These are phyloP conservation scores for Picea glauca DNA, from an alignment of 75 land plant species.

Conservation along the genomic window DNA sequence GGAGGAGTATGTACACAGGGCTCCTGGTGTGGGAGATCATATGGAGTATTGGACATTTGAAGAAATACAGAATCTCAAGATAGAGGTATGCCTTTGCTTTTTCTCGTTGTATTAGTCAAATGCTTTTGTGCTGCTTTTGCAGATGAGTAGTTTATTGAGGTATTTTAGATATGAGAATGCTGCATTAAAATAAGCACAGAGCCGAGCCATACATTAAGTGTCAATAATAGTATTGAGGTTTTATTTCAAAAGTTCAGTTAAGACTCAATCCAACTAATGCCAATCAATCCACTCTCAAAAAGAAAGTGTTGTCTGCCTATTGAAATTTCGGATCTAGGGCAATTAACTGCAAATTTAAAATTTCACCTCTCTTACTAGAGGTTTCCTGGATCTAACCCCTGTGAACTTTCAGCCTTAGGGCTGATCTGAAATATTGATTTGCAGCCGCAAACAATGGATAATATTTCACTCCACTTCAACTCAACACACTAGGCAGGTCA, in stretches of 20 bases:
- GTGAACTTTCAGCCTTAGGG: too few species aligned
- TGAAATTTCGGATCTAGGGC: background rate
- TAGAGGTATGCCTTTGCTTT: conserved; percentile 63
- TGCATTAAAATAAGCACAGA: background rate
- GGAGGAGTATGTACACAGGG: conserved; percentile 98
- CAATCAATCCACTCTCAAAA: background rate
- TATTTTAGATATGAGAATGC: background rate
- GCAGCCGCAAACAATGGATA: too few species aligned
- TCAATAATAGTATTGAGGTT: background rate
- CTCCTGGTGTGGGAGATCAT: conserved; percentile 94
- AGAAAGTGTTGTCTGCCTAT: background rate
- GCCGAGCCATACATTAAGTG: background rate
- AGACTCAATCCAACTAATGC: background rate
- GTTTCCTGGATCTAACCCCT: too few species aligned
- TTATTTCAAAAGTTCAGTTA: background rate
- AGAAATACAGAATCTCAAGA: conserved; percentile 85
- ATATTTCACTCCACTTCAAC: too few species aligned
- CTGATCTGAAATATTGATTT: too few species aligned
- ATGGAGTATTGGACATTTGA: conserved; percentile 96
- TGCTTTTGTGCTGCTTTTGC: background rate
- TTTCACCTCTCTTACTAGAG: too few species aligned
- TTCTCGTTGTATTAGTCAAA: background rate
- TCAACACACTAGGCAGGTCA: too few species aligned
- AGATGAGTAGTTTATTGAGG: background rate
- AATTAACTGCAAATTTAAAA: too few species aligned